Base-by-base conservation (phyloP, 2,329 filamentous ascomycete genomes). In the Colletotrichum magnum region DNA sequence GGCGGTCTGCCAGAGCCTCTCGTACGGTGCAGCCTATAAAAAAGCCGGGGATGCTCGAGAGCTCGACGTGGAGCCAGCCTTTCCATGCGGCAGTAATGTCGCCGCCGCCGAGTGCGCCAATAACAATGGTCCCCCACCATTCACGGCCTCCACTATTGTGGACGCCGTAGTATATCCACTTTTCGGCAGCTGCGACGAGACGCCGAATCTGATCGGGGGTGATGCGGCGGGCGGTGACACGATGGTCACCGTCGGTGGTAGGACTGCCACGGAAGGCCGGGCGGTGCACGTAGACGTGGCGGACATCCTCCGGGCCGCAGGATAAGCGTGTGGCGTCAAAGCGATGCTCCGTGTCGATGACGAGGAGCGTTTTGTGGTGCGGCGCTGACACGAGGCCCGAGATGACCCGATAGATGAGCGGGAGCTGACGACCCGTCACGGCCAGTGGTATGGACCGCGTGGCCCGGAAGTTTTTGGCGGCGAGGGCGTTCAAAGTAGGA, bases 71-170 rank as follows among this genome's bases (percentile, higher is more conserved):
- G 63, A 89, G 73, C 88, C 88, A 90, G 10, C 88, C 88, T 68
- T 78, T 82, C 78, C 81, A 81, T 1, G 80, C 82, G 1, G 81
- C 78, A 28, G 75, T 78, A 45, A 83, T 77, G 51, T 77, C 75
- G 6, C 76, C 74, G 39, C 75, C 71, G 48, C 73, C 71, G 52
- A 76, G 72, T 0, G 82, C 82, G 10, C 85, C 86, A 47, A 89
- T 72, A 5, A 89, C 83, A 28, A 90, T 73, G 2, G 86, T 88
- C n/a, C 88, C 88, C 88, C 88, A 90, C 83, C 85, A 88, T 68
- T 84, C 81, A 4, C 88, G 82, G 28, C 73, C 76, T 5, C 80
- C 79, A 70, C 85, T 88, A 45, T 73, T 75, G 68, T 82, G 81
- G 6, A 75, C 68, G 3, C 82, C 81, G 75, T 90, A 89, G 5